Base-by-base conservation (phyloP, 305 asterid species). In the Galium porrigens region DNA sequence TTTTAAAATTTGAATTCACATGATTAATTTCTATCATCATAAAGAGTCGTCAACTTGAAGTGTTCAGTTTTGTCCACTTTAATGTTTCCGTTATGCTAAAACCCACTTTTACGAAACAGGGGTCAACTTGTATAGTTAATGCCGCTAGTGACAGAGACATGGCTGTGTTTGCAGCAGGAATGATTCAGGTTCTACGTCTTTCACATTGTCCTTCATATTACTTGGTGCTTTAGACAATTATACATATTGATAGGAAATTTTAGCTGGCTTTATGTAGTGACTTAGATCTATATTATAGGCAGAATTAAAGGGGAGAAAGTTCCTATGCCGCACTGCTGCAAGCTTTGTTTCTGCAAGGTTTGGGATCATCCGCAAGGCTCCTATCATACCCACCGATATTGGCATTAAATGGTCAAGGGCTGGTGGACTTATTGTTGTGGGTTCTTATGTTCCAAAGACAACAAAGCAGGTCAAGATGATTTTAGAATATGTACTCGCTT, bases 271-370 rank as follows among this genome's bases (percentile, higher is more conserved):
- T 52, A 10, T 17, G n/a, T 48, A 48, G 22, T 66, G 52, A 63
- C 72, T 52, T 64, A 64, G 72, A 57, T 79, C 65, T 72, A 72
- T 70, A 48, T 67, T 74, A 66, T 76, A 91, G 98, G 95, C 98
- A 59, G 98, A 91, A 83, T 72, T 85, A 72, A 86, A 78, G 79
- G 98, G 96, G 54, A 91, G 87, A 80, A 79, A 78, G 74, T 91
- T 84, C 83, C 77, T 91, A 65, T 88, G 95, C 89, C 96, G 98
- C 52, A 91, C 94, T 70, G 98, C 98, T 53, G 98, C 98, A 65
- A 91, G 96, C 80, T 91, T 91, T 76, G 98, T 91, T 75, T 89
- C 98, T 54, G 84, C 96, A 73, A 87, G 94, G 69, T 74, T 91
- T 69, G 98, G 98, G 68, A 91, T 91, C 61, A 77, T 80, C 65